phyloP scores from a whole-genome alignment of 2,329 filamentous ascomycete species.

The Colletotrichum sp. region DNA sequence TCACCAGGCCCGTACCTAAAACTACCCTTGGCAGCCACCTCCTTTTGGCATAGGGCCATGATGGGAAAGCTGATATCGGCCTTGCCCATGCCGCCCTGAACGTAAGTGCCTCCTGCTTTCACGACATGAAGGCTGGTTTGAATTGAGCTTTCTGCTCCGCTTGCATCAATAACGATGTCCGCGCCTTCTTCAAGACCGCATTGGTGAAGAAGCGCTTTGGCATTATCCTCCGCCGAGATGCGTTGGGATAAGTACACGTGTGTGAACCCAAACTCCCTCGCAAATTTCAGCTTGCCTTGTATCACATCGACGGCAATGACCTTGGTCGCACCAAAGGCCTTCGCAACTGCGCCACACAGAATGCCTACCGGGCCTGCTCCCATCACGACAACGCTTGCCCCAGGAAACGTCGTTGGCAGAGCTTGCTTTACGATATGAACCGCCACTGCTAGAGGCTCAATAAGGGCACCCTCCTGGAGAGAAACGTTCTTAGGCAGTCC shows the following conservation, averaged over 20 bases:
- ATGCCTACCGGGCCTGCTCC: slow-evolving; percentile 88
- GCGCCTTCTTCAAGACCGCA: slow-evolving; percentile 72
- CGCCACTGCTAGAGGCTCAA: slow-evolving; percentile 87
- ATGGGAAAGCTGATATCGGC: slow-evolving; percentile 90
- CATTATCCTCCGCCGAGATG: slow-evolving; percentile 73
- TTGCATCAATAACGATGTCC: slow-evolving; percentile 82
- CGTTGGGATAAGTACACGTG: slow-evolving; percentile 71
- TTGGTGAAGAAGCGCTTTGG: slow-evolving; percentile 67
- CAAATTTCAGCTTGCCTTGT: slow-evolving; percentile 78
- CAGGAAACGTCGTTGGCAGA: slow-evolving; percentile 63
- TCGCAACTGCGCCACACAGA: slow-evolving; percentile 84
- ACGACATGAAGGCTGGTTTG: slow-evolving; percentile 76
- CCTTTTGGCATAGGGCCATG: slow-evolving; percentile 86
- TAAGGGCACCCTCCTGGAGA: slow-evolving; percentile 85
- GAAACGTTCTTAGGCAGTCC: slow-evolving; percentile 79
- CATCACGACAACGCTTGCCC: slow-evolving; percentile 82
- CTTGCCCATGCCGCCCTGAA: slow-evolving; percentile 91
- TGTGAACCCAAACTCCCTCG: slow-evolving; percentile 73
- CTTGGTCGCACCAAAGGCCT: slow-evolving; percentile 82
- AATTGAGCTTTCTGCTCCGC: slow-evolving; percentile 78
- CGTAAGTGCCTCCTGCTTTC: slow-evolving; percentile 74
- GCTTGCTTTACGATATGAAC: slow-evolving; percentile 86
- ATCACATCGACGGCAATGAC: slow-evolving; percentile 89
- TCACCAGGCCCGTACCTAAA: slow-evolving; percentile 92
- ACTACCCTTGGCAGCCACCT: slow-evolving; percentile 83